These are phyloP conservation scores for Fonsecaea pugnacius DNA, from an alignment of 2,329 filamentous ascomycete genomes.

Conservation along the genomic window DNA sequence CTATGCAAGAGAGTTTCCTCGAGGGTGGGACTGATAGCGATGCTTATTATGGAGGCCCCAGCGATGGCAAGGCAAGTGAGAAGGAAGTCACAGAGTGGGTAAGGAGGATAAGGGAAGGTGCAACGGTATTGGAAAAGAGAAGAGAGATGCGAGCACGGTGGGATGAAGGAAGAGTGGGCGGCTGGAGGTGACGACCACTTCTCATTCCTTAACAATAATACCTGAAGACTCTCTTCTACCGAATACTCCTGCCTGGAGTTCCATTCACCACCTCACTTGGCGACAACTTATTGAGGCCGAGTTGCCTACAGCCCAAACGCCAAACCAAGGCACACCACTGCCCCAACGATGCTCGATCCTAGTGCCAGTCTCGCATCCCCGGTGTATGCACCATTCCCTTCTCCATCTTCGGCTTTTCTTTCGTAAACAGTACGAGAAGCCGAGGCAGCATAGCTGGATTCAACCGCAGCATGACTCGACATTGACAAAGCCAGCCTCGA, in stretches of 20 bases:
- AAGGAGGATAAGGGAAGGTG: conserved; percentile 76
- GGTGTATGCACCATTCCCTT: not conserved
- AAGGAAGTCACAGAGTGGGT: conserved; percentile 87
- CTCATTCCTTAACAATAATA: conserved; percentile 17
- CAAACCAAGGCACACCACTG: conserved; percentile 18
- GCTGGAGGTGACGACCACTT: conserved; percentile 72
- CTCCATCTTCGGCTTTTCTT: not conserved
- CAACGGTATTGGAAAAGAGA: conserved; percentile 75
- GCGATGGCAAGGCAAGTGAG: conserved; percentile 65
- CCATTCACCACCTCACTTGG: not conserved
- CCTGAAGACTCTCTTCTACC: conserved; percentile 12
- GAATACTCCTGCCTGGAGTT: conserved; percentile 2
- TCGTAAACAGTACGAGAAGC: conserved; percentile 13
- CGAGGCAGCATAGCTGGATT: conserved; percentile 18
- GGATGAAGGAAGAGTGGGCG: conserved; percentile 94
- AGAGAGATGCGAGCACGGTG: conserved; percentile 88
- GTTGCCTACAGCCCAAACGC: conserved; percentile 11
- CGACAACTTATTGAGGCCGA: not conserved
- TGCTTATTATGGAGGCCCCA: conserved; percentile 48
- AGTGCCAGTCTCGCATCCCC: conserved; percentile 5
- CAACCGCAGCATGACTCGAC: conserved; percentile 4
- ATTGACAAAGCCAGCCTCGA: conserved; percentile 7
- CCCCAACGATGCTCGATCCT: conserved; percentile 16
- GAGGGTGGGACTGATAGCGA: conserved; percentile 57
- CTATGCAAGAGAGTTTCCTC: conserved; percentile 90